phyloP scores from a whole-genome alignment of 192 early-diverging fungal genomes.

The Podila horticola region DNA sequence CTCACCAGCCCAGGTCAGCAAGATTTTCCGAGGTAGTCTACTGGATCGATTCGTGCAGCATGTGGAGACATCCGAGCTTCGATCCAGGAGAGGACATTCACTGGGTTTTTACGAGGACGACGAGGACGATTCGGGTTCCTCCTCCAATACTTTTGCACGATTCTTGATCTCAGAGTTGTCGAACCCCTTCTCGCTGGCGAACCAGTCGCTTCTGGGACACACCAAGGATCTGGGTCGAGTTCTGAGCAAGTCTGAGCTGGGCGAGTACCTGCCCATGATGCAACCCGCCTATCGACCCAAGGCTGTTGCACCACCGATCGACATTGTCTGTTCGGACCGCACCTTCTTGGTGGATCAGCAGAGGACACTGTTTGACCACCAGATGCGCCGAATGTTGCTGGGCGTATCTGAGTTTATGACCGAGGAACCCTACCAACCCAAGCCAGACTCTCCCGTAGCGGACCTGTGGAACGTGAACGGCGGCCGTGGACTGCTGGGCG shows the following conservation, averaged over 20 bases:
- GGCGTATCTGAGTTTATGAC: conserved; percentile 50
- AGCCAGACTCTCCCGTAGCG: conserved; percentile 20
- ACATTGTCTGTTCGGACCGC: conserved; percentile 69
- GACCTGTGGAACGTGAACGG: conserved; percentile 35
- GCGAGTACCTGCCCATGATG: conserved; percentile 40
- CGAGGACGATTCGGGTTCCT: conserved; percentile 1
- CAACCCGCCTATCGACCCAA: conserved; percentile 62
- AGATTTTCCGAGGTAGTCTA: conserved; percentile 49
- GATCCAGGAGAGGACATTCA: conserved; percentile 45
- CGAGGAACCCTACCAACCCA: conserved; percentile 5
- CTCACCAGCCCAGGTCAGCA: conserved; percentile 55
- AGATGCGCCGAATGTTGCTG: conserved; percentile 48
- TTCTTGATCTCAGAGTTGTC: conserved; percentile 54
- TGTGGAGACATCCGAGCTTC: conserved; percentile 36
- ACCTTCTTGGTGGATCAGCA: conserved; percentile 67
- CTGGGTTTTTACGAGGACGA: conserved; percentile 12
- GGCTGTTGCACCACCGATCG: conserved; percentile 70
- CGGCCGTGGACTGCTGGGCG: conserved; percentile 55
- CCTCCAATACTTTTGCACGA: conserved; percentile 55
- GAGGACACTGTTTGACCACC: conserved; percentile 56
- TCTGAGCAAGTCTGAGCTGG: conserved; percentile 33
- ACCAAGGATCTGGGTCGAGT: conserved; percentile 26
- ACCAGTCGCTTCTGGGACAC: conserved; percentile 22
- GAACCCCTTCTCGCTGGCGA: conserved; percentile 16
- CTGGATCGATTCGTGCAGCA: conserved; percentile 56